A percentile compares a stretch with the other conserved stretches of the same genome.
Conservation (phyloP, 805 yeast species). For the Allodekkera sacchari region DNA sequence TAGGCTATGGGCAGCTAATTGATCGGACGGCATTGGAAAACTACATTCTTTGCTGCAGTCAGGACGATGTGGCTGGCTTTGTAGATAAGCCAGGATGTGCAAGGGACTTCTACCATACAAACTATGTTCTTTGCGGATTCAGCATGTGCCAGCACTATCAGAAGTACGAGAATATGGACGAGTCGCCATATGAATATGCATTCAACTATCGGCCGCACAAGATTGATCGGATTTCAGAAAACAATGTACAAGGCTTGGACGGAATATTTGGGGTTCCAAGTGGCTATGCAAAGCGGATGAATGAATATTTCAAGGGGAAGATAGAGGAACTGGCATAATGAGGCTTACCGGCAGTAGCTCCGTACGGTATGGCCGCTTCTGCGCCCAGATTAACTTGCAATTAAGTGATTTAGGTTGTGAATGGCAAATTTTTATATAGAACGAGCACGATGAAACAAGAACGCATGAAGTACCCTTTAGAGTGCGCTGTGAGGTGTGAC, state of each 20-base stretch:
- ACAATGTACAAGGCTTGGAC: conserved; percentile 30
- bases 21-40: conserved; percentile 51
- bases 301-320: conserved; percentile 6
- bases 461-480: no score
- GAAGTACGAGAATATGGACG: conserved; percentile 8
- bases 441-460: no score
- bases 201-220: conserved; percentile 20
- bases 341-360: no score
- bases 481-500: no score
- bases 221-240: conserved; percentile 10
- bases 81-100: conserved; percentile 78
- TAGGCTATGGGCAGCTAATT: conserved; percentile 26
- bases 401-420: background rate
- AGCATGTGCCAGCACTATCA: conserved; percentile 46
- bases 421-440: no score
- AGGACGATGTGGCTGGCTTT: conserved; percentile 51
- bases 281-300: conserved; percentile 20
- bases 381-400: background rate
- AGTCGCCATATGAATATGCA: conserved; percentile 15
- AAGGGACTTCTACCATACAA: conserved; percentile 87
- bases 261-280: conserved; percentile 54
- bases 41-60: conserved; percentile 74
- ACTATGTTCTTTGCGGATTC: conserved; percentile 74
- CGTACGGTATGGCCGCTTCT: no score
- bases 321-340: no score